phyloP scores from a whole-genome alignment of 768 basidiomycete genomes.

The Collybiopsis luxurians region DNA sequence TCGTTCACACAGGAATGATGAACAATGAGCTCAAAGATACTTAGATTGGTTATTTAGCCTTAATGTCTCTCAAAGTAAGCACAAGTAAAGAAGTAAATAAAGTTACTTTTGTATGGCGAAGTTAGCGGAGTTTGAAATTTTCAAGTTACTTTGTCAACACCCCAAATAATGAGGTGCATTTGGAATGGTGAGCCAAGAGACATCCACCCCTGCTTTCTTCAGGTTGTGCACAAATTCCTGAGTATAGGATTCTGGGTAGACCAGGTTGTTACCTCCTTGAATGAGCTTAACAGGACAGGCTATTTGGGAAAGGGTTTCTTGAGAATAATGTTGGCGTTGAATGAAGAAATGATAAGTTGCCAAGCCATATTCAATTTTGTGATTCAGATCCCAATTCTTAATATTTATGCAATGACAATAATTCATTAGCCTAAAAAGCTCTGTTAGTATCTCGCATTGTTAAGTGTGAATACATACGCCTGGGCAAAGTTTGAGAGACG shows the following conservation, averaged over 20 bases:
- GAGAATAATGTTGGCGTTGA: constrained; percentile 15
- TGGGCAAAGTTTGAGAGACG: background rate
- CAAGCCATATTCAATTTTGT: background rate
- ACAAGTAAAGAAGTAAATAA: no score
- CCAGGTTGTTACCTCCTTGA: constrained; percentile 27
- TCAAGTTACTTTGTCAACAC: no score
- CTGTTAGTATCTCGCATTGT: background rate
- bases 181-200: constrained; percentile 19
- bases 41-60: no score
- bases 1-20: no score
- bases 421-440: background rate
- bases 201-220: constrained; percentile 17
- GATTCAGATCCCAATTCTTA: background rate
- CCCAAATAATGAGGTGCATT: constrained; percentile 24
- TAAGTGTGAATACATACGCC: background rate
- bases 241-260: constrained; percentile 22
- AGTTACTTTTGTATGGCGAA: no score
- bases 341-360: constrained; percentile 12
- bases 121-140: no score
- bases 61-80: no score
- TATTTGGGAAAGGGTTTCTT: constrained; percentile 19
- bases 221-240: constrained; percentile 19
- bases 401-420: background rate
- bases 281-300: constrained; percentile 26
- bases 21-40: no score